Evolutionary conservation across 768 basidiomycete species (phyloP).

Genomic region (Mycena crocata): DNA sequence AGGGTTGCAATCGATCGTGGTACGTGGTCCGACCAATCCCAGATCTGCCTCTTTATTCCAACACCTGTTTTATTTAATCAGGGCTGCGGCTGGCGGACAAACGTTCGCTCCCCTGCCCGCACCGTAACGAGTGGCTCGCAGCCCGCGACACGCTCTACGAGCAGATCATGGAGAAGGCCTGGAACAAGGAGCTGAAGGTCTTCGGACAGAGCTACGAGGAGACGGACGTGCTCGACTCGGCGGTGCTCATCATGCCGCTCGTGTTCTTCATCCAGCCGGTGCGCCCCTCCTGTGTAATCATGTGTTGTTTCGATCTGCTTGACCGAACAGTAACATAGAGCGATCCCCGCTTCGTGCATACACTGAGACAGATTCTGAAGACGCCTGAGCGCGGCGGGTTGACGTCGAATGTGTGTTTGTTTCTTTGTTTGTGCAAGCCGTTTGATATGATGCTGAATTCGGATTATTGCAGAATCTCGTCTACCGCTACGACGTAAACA

Average conservation of each 20-base stretch:
- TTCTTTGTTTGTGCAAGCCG: not conserved
- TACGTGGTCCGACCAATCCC: slow-evolving; percentile 34
- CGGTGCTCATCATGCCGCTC: slow-evolving; percentile 92
- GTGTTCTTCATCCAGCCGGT: slow-evolving; percentile 92
- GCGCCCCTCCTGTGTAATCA: slow-evolving; percentile 39
- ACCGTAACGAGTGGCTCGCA: slow-evolving; percentile 74
- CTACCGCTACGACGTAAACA: slow-evolving; percentile 88
- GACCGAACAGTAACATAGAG: slow-evolving; percentile 61
- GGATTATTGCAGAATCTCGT: slow-evolving; percentile 74
- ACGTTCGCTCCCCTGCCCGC: slow-evolving; percentile 89
- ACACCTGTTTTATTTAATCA: slow-evolving; percentile 33
- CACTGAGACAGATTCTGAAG: slow-evolving; percentile 84
- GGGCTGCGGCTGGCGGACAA: slow-evolving; percentile 94
- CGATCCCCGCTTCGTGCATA: slow-evolving; percentile 90
- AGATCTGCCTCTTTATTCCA: not conserved
- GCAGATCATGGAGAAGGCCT: slow-evolving; percentile 91
- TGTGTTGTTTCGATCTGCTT: not conserved
- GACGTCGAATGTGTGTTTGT: slow-evolving; percentile 78
- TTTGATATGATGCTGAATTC: not conserved
- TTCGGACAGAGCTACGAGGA: slow-evolving; percentile 96
- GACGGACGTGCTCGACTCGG: slow-evolving; percentile 82
- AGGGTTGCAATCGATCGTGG: slow-evolving; percentile 98
- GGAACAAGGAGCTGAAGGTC: slow-evolving; percentile 75
- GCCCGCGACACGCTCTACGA: slow-evolving; percentile 91
- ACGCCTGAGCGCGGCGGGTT: slow-evolving; percentile 92